Evolutionary conservation across 352 stramenopile genomes (phyloP), one percentile per base, ranked within the genome.

Genomic region (Pythium utonaiense): DNA sequence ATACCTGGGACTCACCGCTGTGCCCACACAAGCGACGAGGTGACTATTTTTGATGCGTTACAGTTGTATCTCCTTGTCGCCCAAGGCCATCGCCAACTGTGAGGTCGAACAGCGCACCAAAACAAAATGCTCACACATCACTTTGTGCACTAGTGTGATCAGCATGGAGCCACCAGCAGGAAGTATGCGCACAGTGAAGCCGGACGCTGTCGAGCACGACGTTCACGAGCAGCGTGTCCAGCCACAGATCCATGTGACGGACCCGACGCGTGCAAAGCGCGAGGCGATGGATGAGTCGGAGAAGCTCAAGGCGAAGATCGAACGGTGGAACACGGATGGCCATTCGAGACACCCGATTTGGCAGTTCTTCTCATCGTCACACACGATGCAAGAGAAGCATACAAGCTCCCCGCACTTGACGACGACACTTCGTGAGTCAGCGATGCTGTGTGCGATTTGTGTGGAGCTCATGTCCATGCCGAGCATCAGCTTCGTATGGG

Each of bases 391-490:
- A 7, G 50, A 60, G 10, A 16, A 55, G 14, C 36, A 33, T 9
- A 49, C 34, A 6, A 27, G 44, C n/a, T 36, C 51, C 5, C 45
- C 47, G 12, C 53, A 62, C 38, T 31, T 62, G 22, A 45, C 28
- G 31, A 52, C 24, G 3, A 57, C 38, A 8, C 19, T 13, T 0
- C 34, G 16, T 12, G 53, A 67, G 3, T 9, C 28, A 47, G 57
- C 31, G 48, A 60, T n/a, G 62, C 64, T 4, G n/a, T 25, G 27
- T 69, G 62, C n/a, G 24, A 40, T 9, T 28, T 64, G 4, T 69
- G 62, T 16, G 53, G 53, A 24, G 53, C 22, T 28, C 44, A 59
- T 21, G 50, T 67, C 21, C 22, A 47, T 12, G 30, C 31, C 1
- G 47, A 58, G 12, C 47, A 62, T 36, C 51, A 40, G 12, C 19